Percentiles rank a stretch among this genome's conserved stretches.
phyloP scores from a whole-genome alignment of 1,139 yeast species.

The Ogataea hybrid region DNA sequence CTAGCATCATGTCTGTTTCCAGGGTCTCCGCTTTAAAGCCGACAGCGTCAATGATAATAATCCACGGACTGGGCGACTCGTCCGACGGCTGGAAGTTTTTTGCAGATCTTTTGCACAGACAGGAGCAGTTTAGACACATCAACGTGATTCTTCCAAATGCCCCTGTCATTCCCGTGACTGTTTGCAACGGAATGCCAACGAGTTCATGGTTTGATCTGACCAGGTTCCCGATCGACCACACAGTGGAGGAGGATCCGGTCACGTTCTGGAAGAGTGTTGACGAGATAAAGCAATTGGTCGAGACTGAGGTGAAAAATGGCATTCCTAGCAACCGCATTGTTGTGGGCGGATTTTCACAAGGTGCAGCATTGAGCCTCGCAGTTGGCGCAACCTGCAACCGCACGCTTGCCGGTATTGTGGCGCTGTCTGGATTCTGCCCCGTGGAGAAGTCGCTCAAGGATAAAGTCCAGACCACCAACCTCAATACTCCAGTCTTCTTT shows the following conservation, averaged over 20 bases:
- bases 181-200: slow-evolving; percentile 64
- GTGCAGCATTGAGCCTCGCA: slow-evolving; percentile 79
- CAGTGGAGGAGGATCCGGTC: slow-evolving; percentile 52
- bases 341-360: slow-evolving; percentile 94
- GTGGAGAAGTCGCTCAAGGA: slow-evolving; percentile 42
- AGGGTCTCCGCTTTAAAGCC: slow-evolving; percentile 23
- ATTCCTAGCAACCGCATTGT: slow-evolving; percentile 70
- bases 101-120: slow-evolving; percentile 46
- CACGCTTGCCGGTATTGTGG: slow-evolving; percentile 78
- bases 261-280: slow-evolving; percentile 65
- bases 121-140: slow-evolving; percentile 51
- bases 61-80: slow-evolving; percentile 91
- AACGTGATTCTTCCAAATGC: slow-evolving; percentile 90
- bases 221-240: slow-evolving; percentile 44
- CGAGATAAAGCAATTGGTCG: slow-evolving; percentile 50
- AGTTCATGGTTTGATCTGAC: slow-evolving; percentile 87
- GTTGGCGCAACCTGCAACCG: slow-evolving; percentile 45
- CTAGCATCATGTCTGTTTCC: slow-evolving; percentile 14
- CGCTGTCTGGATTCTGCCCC: slow-evolving; percentile 80
- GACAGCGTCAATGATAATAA: slow-evolving; percentile 68
- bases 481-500: slow-evolving; percentile 74
- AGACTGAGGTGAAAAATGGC: slow-evolving; percentile 62
- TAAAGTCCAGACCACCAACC: slow-evolving; percentile 41
- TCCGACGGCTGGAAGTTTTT: slow-evolving; percentile 90
- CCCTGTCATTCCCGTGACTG: slow-evolving; percentile 66